A percentile compares a stretch with the other conserved stretches of the same genome.
These are phyloP conservation scores for Lignosus rhinocerotis DNA, from an alignment of 1,284 basidiomycete genomes.

Conservation along the genomic window DNA sequence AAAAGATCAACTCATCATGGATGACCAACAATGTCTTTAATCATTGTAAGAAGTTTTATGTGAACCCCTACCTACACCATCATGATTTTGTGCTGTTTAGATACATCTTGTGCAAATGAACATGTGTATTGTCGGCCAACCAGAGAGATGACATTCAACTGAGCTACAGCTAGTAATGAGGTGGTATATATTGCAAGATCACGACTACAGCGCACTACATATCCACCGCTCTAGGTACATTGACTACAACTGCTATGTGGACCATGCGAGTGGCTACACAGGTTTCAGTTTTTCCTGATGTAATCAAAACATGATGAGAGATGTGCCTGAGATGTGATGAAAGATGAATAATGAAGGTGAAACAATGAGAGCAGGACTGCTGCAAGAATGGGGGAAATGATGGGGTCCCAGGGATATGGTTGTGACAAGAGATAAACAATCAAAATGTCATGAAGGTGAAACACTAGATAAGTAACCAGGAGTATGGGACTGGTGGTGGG, in stretches of 20 bases:
- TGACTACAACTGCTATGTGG: neutral
- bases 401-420: too few relatives aligned
- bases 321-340: too few relatives aligned
- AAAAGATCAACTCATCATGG: conserved; percentile 11
- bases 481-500: too few relatives aligned
- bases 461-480: too few relatives aligned
- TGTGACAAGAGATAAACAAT: too few relatives aligned
- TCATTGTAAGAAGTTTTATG: conserved; percentile 13
- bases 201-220: neutral
- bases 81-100: neutral
- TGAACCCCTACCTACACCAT: conserved; percentile 24
- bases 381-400: too few relatives aligned
- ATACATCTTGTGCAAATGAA: neutral
- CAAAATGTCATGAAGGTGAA: too few relatives aligned
- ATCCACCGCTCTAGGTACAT: neutral
- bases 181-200: too few relatives aligned
- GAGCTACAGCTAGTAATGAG: neutral
- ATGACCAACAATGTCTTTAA: conserved; percentile 16
- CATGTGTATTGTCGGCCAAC: neutral
- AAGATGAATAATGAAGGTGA: too few relatives aligned
- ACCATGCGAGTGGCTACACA: neutral
- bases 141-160: neutral
- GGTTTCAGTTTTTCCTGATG: neutral
- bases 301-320: too few relatives aligned
- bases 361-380: too few relatives aligned